A percentile compares a stretch with the other conserved stretches of the same genome.
These are phyloP conservation scores for Clausena lansium DNA, from an alignment of 345 rosid species.

Conservation along the genomic window DNA sequence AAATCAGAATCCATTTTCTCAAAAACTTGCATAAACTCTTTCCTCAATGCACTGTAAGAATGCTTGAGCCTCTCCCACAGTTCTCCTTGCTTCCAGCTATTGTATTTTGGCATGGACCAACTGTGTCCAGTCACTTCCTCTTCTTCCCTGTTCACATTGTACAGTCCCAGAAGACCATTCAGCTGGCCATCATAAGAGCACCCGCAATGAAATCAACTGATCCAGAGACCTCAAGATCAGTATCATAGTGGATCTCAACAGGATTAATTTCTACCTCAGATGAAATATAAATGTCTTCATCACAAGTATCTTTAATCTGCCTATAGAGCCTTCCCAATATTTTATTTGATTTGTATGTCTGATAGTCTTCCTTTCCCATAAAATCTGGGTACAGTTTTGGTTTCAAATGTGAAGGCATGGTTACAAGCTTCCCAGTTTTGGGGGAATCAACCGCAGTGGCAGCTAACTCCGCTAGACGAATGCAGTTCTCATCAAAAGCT, in stretches of 20 bases:
- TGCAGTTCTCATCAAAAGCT: slow-evolving; percentile 69
- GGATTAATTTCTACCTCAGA: slow-evolving; percentile 34
- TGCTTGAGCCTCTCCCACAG: slow-evolving; percentile 73
- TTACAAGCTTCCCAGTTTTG: slow-evolving; percentile 76
- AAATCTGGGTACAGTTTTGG: slow-evolving; percentile 84
- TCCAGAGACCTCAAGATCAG: slow-evolving; percentile 58
- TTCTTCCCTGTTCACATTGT: slow-evolving; percentile 77
- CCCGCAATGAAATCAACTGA: slow-evolving; percentile 48
- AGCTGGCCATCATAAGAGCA: slow-evolving; percentile 73
- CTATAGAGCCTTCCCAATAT: slow-evolving; percentile 80
- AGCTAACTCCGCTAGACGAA: slow-evolving; percentile 66
- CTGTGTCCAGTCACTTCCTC: slow-evolving; percentile 87
- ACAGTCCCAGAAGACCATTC: slow-evolving; percentile 66
- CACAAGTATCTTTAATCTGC: slow-evolving; percentile 52
- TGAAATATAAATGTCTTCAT: slow-evolving; percentile 40
- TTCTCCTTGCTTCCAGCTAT: slow-evolving; percentile 68
- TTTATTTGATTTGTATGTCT: slow-evolving; percentile 65
- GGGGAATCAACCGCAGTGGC: slow-evolving; percentile 92
- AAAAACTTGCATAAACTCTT: slow-evolving; percentile 66
- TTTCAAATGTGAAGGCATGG: slow-evolving; percentile 60
- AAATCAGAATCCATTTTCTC: slow-evolving; percentile 47
- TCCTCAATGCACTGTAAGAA: slow-evolving; percentile 60
- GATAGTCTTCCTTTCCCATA: slow-evolving; percentile 76
- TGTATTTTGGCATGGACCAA: slow-evolving; percentile 83
- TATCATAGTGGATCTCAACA: slow-evolving; percentile 54